phyloP scores from a whole-genome alignment of 1,284 basidiomycete genomes.

The Pyrrhoderma lamaoense region DNA sequence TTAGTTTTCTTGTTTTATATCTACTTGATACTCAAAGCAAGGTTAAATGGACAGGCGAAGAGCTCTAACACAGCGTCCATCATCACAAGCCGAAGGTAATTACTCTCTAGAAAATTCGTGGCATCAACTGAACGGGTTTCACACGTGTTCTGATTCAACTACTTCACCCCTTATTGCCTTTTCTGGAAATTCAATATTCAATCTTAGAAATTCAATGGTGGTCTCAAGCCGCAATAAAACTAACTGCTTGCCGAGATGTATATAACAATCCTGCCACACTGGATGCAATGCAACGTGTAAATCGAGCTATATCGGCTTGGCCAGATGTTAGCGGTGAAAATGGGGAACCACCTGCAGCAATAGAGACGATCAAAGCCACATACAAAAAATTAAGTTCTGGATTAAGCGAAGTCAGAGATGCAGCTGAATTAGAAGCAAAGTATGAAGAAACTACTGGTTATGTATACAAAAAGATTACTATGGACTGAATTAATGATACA shows the following conservation, averaged over 20 bases:
- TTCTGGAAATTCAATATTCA: slow-evolving; percentile 11
- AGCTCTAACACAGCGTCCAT: slow-evolving; percentile 43
- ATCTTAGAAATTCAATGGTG: slow-evolving; percentile 39
- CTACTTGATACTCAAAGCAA: neutral
- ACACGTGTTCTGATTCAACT: slow-evolving; percentile 9
- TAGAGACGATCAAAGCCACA: slow-evolving; percentile 52
- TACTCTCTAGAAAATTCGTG: slow-evolving; percentile 13
- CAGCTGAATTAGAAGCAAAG: slow-evolving; percentile 58
- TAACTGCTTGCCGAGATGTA: slow-evolving; percentile 46
- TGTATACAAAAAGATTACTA: too few relatives aligned
- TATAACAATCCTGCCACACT: slow-evolving; percentile 42
- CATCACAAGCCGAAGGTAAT: slow-evolving; percentile 48
- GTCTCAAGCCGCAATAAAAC: slow-evolving; percentile 53
- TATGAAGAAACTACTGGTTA: slow-evolving; percentile 33
- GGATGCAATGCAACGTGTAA: slow-evolving; percentile 62
- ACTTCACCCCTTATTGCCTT: slow-evolving; percentile 1
- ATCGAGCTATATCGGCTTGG: slow-evolving; percentile 63
- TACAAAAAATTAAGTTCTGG: slow-evolving; percentile 56
- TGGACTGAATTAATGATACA: slow-evolving; percentile 9
- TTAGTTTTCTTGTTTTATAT: too few relatives aligned
- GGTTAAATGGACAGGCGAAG: slow-evolving; percentile 48
- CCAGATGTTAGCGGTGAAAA: slow-evolving; percentile 48
- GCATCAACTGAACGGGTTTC: slow-evolving; percentile 3
- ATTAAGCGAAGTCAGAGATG: slow-evolving; percentile 51
- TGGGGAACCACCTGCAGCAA: slow-evolving; percentile 54